These are phyloP conservation scores for Sindora glabra DNA, from an alignment of 306 rosid genomes.

Conservation along the genomic window DNA sequence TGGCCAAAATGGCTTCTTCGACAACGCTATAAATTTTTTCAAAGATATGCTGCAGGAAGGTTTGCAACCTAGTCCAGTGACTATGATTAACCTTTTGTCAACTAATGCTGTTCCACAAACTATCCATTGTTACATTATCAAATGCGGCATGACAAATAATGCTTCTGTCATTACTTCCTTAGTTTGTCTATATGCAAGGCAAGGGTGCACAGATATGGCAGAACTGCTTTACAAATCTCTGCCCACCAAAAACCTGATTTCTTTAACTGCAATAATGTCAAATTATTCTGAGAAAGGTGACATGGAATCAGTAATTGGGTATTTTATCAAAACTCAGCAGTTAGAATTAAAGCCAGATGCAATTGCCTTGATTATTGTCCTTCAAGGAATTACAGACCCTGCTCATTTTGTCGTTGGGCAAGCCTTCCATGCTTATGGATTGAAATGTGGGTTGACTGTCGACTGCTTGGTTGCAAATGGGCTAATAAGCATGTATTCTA, in stretches of 20 bases:
- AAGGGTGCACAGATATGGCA: conserved; percentile 35
- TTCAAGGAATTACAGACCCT: conserved; percentile 55
- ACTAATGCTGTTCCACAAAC: conserved; percentile 44
- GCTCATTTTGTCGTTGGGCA: conserved; percentile 44
- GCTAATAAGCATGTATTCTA: conserved; percentile 72
- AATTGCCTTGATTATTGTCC: conserved; percentile 58
- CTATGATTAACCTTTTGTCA: conserved; percentile 56
- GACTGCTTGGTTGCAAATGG: conserved; percentile 57
- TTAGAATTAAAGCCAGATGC: conserved; percentile 55
- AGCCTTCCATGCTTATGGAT: conserved; percentile 56
- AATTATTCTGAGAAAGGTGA: conserved; percentile 52
- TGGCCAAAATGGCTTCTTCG: conserved; percentile 47
- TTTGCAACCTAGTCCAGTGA: conserved; percentile 47
- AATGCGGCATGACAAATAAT: conserved; percentile 39
- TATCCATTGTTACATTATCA: conserved; percentile 45
- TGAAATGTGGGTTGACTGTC: conserved; percentile 40
- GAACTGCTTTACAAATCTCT: conserved; percentile 33
- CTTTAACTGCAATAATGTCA: conserved; percentile 59
- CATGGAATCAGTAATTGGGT: conserved; percentile 31
- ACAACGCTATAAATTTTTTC: conserved; percentile 42
- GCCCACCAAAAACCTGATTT: conserved; percentile 46
- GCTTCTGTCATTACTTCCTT: conserved; percentile 59
- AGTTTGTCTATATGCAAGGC: conserved; percentile 54
- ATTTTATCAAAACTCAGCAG: conserved; percentile 36
- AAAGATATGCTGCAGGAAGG: conserved; percentile 45